Percentiles rank a stretch among this genome's conserved stretches.
phyloP scores from a whole-genome alignment of 2,329 filamentous ascomycete genomes.

The Dendryphion nanum region DNA sequence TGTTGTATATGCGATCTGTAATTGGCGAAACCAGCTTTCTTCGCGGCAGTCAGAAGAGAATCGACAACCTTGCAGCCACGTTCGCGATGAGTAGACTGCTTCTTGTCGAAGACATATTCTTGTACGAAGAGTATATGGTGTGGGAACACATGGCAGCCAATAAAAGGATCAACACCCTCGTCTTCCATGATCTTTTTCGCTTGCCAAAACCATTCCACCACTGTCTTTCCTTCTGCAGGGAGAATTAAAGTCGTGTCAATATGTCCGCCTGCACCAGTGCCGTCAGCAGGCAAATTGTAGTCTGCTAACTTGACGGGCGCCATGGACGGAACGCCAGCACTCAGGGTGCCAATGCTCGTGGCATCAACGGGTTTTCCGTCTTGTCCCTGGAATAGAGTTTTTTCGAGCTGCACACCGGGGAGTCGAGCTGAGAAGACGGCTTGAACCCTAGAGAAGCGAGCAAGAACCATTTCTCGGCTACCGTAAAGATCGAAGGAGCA shows the following conservation, averaged over 20 bases:
- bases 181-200: background rate
- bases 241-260: conserved; percentile 1
- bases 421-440: background rate
- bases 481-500: background rate
- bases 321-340: background rate
- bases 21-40: background rate
- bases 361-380: background rate
- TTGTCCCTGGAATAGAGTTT: background rate
- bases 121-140: background rate
- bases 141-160: background rate
- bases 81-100: background rate
- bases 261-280: background rate
- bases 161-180: conserved; percentile 1
- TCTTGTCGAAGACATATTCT: conserved; percentile 1
- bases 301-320: background rate
- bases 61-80: background rate
- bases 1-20: background rate
- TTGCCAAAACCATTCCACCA: background rate
- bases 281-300: background rate
- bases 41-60: background rate
- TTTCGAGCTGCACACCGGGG: background rate
- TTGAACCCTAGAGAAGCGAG: background rate
- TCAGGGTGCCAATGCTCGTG: background rate
- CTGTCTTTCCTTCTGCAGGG: background rate
- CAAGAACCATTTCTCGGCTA: background rate